Evolutionary conservation across 768 basidiomycete species (phyloP), one percentile per base, ranked within the genome.

Genomic region (Suillus alpinus): DNA sequence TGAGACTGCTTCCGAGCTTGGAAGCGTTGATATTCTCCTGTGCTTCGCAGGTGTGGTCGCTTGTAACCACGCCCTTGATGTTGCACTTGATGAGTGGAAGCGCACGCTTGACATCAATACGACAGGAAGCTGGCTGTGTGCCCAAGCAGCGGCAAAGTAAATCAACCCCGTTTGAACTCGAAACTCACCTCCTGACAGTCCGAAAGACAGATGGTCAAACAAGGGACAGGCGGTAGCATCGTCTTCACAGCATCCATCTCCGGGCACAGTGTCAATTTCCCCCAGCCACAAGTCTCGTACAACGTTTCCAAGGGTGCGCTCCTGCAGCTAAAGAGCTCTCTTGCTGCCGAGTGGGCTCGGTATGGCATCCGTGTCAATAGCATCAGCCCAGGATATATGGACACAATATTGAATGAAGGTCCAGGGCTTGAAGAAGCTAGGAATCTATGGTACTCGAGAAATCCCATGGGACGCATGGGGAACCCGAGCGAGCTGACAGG

Each of bases 91-190:
- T 23, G 71, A 75, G 39, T 82, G 77, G 78, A 70, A 66, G 59
- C 67, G 70, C 31, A 72, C 78, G 6, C 57, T 80, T 29, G 78
- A 81, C 49, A 67, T 78, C 44, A 82, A 80, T 57, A 74, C 75
- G 18, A 82, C 76, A 6, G 81, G 80, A 20, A 78, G 77, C 50
- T 80, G 76, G 77, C 60, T 80, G 53, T 80, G 79, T 58, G 78
- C 79, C 9, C 75, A 79, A 59, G 72, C 77, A 0, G 77, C 75
- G 34, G 75, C 73, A 55, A 77, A 70, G 80, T 77, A 52, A 55
- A 66, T 68, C 26, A 6, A 36, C 9, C 57, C 3, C 5, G 7
- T 52, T 36, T 39, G 9, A 37, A 23, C 29, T 59, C 16, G 5
- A 14, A 7, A 6, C 14, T 6, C 18, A 6, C 16, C 6, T 57